Conservation (phyloP, 257 asterid species). For the Schizonepeta tenuifolia region DNA sequence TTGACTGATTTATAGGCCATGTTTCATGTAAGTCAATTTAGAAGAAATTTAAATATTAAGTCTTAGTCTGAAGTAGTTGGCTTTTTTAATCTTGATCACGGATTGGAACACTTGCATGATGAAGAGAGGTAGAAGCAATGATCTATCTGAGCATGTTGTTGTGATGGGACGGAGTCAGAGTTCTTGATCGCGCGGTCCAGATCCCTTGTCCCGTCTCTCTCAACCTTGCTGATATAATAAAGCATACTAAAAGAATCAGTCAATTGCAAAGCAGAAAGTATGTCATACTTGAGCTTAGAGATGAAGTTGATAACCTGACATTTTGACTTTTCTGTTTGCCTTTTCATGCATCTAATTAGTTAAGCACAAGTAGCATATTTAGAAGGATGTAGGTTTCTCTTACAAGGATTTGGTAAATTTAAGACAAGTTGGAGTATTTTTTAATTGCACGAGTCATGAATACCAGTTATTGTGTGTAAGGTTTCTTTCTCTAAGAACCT, state of each 20-base stretch:
- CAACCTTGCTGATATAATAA: background rate
- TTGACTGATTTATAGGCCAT: constrained; percentile 31
- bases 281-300: background rate
- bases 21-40: constrained; percentile 18
- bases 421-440: background rate
- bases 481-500: background rate
- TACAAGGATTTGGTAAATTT: constrained; percentile 2
- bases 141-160: background rate
- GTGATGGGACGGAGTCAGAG: background rate
- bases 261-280: constrained; percentile 5
- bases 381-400: background rate
- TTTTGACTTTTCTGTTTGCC: constrained; percentile 14
- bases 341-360: constrained; percentile 28
- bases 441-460: background rate
- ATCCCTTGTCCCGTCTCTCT: background rate
- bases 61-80: constrained; percentile 22
- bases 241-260: constrained; percentile 21
- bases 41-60: background rate
- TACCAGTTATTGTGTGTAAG: background rate
- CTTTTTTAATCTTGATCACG: background rate
- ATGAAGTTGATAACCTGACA: background rate
- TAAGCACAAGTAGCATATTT: background rate
- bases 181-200: background rate
- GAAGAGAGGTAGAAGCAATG: background rate
- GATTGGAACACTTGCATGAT: background rate